Percentiles rank a stretch among this genome's conserved stretches.
Evolutionary conservation across 352 stramenopile genomes (phyloP).

Genomic region (Phytophthora foliorum): DNA sequence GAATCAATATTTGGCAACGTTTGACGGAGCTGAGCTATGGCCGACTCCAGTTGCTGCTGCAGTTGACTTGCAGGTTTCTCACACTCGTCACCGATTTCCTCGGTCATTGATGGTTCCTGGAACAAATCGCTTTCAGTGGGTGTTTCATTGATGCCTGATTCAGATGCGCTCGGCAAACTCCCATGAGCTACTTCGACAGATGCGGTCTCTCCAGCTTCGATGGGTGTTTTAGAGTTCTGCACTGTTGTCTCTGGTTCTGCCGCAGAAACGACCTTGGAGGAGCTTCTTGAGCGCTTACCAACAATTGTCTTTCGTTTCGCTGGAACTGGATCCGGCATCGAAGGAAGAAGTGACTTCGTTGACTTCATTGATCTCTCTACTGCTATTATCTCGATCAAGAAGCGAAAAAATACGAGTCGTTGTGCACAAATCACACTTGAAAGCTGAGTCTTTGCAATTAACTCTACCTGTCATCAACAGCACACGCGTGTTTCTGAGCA

Average conservation of each 20-base stretch:
- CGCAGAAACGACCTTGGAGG: not conserved
- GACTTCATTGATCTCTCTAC: constrained; percentile 28
- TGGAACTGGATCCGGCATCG: not conserved
- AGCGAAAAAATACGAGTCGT: constrained; percentile 68
- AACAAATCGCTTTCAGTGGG: not conserved
- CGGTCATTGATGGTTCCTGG: not conserved
- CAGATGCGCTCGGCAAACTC: constrained; percentile 14
- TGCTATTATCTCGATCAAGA: constrained; percentile 51
- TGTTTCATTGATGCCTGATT: constrained; percentile 1
- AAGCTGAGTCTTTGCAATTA: constrained; percentile 44
- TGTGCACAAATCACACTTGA: constrained; percentile 62
- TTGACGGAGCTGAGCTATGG: constrained; percentile 34
- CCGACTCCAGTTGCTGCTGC: constrained; percentile 34
- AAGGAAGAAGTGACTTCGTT: not conserved
- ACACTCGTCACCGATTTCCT: constrained; percentile 23
- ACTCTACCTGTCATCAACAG: constrained; percentile 41
- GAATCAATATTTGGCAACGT: constrained; percentile 32
- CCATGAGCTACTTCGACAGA: constrained; percentile 11
- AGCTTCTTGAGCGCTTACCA: constrained; percentile 15
- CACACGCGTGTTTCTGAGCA: not conserved
- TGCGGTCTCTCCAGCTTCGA: not conserved
- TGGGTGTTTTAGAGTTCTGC: not conserved
- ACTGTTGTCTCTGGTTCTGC: not conserved
- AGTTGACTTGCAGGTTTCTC: constrained; percentile 28
- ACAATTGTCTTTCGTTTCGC: constrained; percentile 2